These are phyloP conservation scores for Sanguinoderma infundibulare DNA, from an alignment of 1,284 basidiomycete genomes.

Conservation along the genomic window DNA sequence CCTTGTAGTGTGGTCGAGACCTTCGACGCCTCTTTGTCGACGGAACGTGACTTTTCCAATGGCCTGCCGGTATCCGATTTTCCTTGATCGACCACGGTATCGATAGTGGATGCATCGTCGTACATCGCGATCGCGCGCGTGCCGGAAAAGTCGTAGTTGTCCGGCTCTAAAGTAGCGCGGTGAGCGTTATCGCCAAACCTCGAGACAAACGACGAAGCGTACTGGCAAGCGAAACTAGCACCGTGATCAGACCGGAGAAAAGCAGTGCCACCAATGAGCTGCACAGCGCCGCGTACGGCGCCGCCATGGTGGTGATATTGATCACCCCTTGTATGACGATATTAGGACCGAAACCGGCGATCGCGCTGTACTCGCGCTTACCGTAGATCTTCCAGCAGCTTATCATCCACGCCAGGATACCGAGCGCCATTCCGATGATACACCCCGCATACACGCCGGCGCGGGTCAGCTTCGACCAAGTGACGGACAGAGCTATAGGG, in stretches of 20 bases:
- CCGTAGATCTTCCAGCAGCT: slow-evolving; percentile 56
- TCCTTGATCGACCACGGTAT: slow-evolving; percentile 19
- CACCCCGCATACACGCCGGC: slow-evolving; percentile 47
- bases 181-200: no score
- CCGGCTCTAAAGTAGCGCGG: slow-evolving; percentile 46
- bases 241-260: slow-evolving; percentile 49
- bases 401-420: slow-evolving; percentile 57
- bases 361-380: slow-evolving; percentile 15
- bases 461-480: slow-evolving; percentile 50
- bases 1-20: neutral
- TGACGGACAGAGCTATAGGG: slow-evolving; percentile 51
- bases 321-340: slow-evolving; percentile 38
- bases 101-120: slow-evolving; percentile 27
- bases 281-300: slow-evolving; percentile 53
- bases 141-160: slow-evolving; percentile 50
- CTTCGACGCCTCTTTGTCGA: slow-evolving; percentile 11
- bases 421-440: slow-evolving; percentile 45
- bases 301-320: slow-evolving; percentile 47
- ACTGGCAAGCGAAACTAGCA: slow-evolving; percentile 48
- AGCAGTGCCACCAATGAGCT: slow-evolving; percentile 49
- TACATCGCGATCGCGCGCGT: slow-evolving; percentile 47
- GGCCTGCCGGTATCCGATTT: slow-evolving; percentile 7
- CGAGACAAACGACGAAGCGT: slow-evolving; percentile 23
- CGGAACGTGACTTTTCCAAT: neutral
- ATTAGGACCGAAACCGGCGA: neutral